Conservation (phyloP, 768 basidiomycete species). For the Auriscalpium vulgare region DNA sequence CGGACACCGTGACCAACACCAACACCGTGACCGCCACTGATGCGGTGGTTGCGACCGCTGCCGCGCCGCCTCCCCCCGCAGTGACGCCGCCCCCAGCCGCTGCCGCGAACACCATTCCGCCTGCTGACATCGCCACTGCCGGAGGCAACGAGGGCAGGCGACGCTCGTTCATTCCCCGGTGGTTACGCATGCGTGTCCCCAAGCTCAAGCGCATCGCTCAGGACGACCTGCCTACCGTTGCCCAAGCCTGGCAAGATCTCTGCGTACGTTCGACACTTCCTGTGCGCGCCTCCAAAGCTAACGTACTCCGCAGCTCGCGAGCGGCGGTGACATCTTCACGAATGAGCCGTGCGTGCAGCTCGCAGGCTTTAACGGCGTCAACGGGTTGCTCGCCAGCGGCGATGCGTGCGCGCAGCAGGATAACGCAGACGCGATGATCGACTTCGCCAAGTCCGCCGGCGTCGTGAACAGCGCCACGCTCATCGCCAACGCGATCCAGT, state of each 20-base stretch:
- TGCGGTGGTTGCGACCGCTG: no score
- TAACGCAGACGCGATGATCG: slow-evolving; percentile 42
- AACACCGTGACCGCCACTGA: background rate
- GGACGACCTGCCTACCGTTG: slow-evolving; percentile 29
- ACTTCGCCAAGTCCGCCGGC: slow-evolving; percentile 38
- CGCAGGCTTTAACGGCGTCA: slow-evolving; percentile 32
- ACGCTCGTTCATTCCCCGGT: slow-evolving; percentile 4
- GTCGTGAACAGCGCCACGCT: slow-evolving; percentile 32
- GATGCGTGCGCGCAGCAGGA: slow-evolving; percentile 43
- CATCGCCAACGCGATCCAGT: slow-evolving; percentile 35
- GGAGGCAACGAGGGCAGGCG: slow-evolving; percentile 7
- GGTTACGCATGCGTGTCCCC: background rate
- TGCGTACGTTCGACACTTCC: slow-evolving; percentile 19
- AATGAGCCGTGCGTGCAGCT: slow-evolving; percentile 34
- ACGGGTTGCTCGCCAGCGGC: slow-evolving; percentile 36
- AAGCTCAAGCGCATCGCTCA: slow-evolving; percentile 22
- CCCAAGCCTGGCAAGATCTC: slow-evolving; percentile 36
- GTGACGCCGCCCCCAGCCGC: no score
- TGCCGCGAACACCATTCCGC: no score
- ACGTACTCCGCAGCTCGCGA: slow-evolving; percentile 15
- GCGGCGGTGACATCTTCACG: slow-evolving; percentile 35
- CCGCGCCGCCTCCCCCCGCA: no score
- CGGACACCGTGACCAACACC: background rate
- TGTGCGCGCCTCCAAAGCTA: background rate
- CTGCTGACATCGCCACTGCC: background rate